Conservation (phyloP, 1,284 basidiomycete species). For the Tilletia caries region DNA sequence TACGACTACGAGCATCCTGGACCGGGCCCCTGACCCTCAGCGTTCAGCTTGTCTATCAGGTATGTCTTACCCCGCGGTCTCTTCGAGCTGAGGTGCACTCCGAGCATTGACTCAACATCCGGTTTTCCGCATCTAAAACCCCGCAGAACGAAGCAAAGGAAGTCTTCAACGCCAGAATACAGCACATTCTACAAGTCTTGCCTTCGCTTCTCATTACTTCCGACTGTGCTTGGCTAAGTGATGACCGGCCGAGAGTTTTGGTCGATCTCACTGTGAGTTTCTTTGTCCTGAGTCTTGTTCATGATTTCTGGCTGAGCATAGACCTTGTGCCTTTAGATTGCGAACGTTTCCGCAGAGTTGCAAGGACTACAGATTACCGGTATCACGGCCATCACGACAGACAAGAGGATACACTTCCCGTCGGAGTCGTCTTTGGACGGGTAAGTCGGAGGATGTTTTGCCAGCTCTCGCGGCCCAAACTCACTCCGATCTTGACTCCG, state of each 20-base stretch:
- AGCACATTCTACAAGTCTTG: constrained; percentile 3
- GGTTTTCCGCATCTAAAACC: background rate
- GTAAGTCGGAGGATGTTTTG: background rate
- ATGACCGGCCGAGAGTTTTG: background rate
- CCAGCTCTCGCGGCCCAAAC: background rate
- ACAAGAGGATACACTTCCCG: background rate
- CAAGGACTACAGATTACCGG: background rate
- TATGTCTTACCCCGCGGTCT: background rate
- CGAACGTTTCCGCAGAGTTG: background rate
- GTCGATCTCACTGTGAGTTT: constrained; percentile 3
- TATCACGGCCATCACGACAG: background rate
- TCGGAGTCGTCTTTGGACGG: too few species aligned
- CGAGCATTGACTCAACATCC: background rate
- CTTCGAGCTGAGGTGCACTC: background rate
- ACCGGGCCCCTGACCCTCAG: background rate
- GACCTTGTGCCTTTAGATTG: background rate
- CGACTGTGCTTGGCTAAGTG: constrained; percentile 3
- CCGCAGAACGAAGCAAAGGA: constrained; percentile 4
- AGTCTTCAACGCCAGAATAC: background rate
- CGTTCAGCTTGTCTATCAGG: constrained; percentile 18
- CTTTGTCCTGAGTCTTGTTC: background rate
- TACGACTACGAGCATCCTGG: background rate
- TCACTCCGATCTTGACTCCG: background rate
- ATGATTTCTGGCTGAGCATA: too few species aligned
- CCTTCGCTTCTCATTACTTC: constrained; percentile 11